These are phyloP conservation scores for Cucurbita maxima DNA, from an alignment of 306 rosid genomes.

Conservation along the genomic window DNA sequence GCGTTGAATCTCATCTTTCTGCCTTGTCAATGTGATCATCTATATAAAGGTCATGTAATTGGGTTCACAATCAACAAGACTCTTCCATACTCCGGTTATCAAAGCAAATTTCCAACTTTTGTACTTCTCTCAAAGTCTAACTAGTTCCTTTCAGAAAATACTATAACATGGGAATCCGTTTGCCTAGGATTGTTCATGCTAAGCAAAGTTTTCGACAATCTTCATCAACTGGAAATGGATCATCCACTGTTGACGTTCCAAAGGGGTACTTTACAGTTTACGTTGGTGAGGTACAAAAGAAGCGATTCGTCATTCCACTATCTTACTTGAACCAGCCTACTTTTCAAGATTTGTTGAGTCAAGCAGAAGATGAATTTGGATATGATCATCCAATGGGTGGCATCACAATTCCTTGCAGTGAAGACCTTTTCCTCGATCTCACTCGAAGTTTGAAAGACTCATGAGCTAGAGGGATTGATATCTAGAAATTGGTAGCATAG, in stretches of 20 bases:
- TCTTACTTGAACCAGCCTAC: slow-evolving; percentile 20
- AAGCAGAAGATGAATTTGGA: slow-evolving; percentile 23
- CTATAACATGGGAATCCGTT: not conserved
- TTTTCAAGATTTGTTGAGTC: slow-evolving; percentile 19
- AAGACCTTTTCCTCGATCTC: not conserved
- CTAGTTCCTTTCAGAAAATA: not conserved
- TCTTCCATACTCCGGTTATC: not conserved
- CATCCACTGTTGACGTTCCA: slow-evolving; percentile 2
- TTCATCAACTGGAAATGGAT: not conserved
- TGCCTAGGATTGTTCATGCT: not conserved
- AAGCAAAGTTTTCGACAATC: not conserved
- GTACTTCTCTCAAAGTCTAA: not conserved
- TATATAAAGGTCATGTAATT: not conserved
- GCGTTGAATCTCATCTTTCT: not conserved
- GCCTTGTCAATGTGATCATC: not conserved
- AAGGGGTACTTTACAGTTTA: slow-evolving; percentile 22
- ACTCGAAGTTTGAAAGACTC: not conserved
- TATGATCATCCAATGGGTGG: slow-evolving; percentile 25
- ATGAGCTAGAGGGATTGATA: not conserved
- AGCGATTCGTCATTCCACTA: slow-evolving; percentile 15
- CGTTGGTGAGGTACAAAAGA: slow-evolving; percentile 19
- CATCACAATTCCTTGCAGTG: slow-evolving; percentile 20
- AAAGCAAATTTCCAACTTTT: not conserved
- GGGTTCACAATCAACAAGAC: not conserved
- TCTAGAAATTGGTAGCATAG: not conserved